phyloP scores from a whole-genome alignment of 345 rosid species.

The Moricandia moricandioides region DNA sequence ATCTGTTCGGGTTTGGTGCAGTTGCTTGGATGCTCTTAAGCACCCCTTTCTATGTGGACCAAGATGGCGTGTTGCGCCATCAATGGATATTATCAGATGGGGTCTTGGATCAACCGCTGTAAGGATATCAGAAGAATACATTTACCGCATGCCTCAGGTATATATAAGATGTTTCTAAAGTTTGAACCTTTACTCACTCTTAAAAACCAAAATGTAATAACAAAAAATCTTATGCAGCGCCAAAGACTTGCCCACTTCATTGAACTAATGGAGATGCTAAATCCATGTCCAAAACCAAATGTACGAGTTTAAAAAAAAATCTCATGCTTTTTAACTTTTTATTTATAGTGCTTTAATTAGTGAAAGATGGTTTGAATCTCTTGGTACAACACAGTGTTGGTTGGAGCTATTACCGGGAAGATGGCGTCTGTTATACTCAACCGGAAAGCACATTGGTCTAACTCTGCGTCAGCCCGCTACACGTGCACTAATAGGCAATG shows the following conservation, averaged over 20 bases:
- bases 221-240: conserved; percentile 44
- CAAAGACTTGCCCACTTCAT: conserved; percentile 77
- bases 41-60: conserved; percentile 96
- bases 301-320: conserved; percentile 34
- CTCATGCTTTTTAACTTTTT: not conserved
- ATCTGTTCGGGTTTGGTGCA: conserved; percentile 29
- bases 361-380: not conserved
- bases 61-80: conserved; percentile 85
- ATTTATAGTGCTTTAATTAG: not conserved
- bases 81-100: conserved; percentile 91
- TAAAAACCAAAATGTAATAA: not conserved
- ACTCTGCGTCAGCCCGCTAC: conserved; percentile 81
- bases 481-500: conserved; percentile 71
- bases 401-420: conserved; percentile 79
- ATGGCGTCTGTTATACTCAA: conserved; percentile 83
- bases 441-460: conserved; percentile 84
- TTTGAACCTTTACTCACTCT: not conserved
- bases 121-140: conserved; percentile 85
- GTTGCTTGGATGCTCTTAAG: conserved; percentile 87
- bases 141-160: conserved; percentile 79
- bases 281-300: conserved; percentile 76
- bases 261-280: conserved; percentile 91
- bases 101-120: conserved; percentile 94
- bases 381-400: conserved; percentile 56
- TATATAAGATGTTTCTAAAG: not conserved